Evolutionary conservation across 1,139 yeast species (phyloP).

Genomic region (Groenewaldozyma auringiensis): DNA sequence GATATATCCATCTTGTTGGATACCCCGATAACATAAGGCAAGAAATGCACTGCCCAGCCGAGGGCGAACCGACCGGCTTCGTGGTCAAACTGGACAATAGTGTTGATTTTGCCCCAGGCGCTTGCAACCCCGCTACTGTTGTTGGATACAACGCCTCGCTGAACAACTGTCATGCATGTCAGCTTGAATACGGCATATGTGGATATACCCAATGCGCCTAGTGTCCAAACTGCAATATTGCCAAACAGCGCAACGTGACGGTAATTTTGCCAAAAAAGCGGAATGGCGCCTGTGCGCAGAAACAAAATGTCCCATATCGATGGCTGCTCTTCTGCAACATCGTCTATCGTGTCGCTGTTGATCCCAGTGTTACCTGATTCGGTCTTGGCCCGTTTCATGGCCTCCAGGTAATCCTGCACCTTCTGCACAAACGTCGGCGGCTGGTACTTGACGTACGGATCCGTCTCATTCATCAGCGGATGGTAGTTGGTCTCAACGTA

Average conservation of each 20-base stretch:
- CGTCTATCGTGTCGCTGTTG: constrained; percentile 13
- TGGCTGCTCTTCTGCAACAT: constrained; percentile 9
- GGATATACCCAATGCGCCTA: constrained; percentile 14
- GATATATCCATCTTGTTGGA: constrained; percentile 10
- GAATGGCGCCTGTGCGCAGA: constrained; percentile 43
- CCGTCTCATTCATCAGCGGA: constrained; percentile 31
- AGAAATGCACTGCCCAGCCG: constrained; percentile 20
- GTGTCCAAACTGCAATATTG: constrained; percentile 48
- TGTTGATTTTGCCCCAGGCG: background rate
- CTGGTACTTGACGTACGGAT: constrained; percentile 28
- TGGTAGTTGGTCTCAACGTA: constrained; percentile 55
- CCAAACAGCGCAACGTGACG: constrained; percentile 49
- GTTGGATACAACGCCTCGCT: constrained; percentile 14
- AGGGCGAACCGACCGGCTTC: constrained; percentile 21
- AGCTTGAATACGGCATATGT: constrained; percentile 18
- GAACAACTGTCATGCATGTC: constrained; percentile 17
- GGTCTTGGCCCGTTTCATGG: constrained; percentile 15
- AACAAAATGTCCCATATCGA: constrained; percentile 43
- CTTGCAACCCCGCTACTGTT: background rate
- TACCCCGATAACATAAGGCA: constrained; percentile 9
- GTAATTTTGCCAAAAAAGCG: constrained; percentile 41
- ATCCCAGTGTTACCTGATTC: constrained; percentile 16
- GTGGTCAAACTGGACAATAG: constrained; percentile 18
- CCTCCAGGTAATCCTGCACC: constrained; percentile 26
- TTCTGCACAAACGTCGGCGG: constrained; percentile 25